Evolutionary conservation across 129 eudicot genomes (phyloP).

Genomic region (Logfia minima): DNA sequence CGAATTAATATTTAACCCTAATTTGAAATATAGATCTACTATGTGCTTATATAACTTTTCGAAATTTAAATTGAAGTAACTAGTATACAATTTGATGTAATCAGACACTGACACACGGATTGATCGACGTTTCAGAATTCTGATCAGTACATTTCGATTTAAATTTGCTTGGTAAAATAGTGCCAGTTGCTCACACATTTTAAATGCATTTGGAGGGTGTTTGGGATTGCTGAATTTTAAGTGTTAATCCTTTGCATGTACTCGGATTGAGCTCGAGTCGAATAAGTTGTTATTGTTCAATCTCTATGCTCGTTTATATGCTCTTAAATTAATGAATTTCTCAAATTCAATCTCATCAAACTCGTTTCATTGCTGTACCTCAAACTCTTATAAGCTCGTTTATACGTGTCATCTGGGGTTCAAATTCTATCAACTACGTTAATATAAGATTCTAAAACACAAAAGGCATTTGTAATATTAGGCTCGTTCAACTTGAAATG

Average conservation of each 20-base stretch:
- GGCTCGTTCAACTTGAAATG: not conserved
- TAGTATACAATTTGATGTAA: not conserved
- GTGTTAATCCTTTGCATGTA: not conserved
- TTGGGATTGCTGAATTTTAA: not conserved
- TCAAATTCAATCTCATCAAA: not conserved
- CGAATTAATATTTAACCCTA: not conserved
- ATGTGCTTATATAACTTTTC: not conserved
- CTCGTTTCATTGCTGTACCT: not conserved
- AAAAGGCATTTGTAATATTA: too few relatives aligned
- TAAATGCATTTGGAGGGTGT: too few relatives aligned
- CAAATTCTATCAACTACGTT: not conserved
- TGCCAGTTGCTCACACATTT: too few relatives aligned
- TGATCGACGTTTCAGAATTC: not conserved
- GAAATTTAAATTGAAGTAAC: not conserved
- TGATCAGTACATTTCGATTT: not conserved
- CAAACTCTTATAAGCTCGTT: not conserved
- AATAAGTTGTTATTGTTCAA: not conserved
- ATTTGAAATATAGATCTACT: conserved; percentile 18
- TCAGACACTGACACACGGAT: not conserved
- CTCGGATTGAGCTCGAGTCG: not conserved
- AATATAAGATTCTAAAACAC: too few relatives aligned
- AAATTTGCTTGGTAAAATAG: too few relatives aligned
- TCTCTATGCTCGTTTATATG: not conserved
- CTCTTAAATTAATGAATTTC: too few relatives aligned
- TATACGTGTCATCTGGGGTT: not conserved